Conservation (phyloP, 176 grass and related monocot genomes). For the Triticum aestivum region IWGSC_CS_RefSeq_v2.1 NC_057805.1:29619445-29619944, state of each 20-base stretch:
- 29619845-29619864: neutral
- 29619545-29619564: neutral
- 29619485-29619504: neutral
- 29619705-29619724: neutral
- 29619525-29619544: neutral
- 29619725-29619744: neutral
- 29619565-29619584: neutral
- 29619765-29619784: neutral
- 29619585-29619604: slow-evolving; percentile 2
- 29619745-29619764: slow-evolving; percentile 1
- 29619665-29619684: neutral
- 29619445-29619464: neutral
- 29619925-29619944: neutral
- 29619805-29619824: neutral
- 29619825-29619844: neutral
- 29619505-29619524: neutral
- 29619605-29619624: neutral
- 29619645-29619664: neutral
- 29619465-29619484: neutral
- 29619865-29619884: neutral
- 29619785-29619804: neutral
- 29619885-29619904: neutral
- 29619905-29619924: neutral
- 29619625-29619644: neutral
- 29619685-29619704: neutral